Evolutionary conservation across 495 filamentous ascomycete species (phyloP), one percentile per base, ranked within the genome.

Genomic region (Cercophora newfieldiana): DNA sequence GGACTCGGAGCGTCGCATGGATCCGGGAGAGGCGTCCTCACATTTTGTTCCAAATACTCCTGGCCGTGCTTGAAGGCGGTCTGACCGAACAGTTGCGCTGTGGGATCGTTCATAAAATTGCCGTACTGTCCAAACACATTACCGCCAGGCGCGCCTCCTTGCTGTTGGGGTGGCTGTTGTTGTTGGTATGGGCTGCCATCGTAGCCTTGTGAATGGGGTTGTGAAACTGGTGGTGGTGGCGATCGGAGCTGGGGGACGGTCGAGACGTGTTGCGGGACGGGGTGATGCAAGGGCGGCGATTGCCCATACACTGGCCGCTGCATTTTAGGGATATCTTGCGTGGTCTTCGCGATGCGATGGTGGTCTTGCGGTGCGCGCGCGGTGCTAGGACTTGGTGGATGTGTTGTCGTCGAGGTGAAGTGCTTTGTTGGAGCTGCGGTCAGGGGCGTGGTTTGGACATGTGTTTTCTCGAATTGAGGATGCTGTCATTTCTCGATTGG

Each of bases 211-310:
- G 87, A 85, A 61, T 90, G 87, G 53, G 90, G 88, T 76, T 93
- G 92, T 33, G 91, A 77, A 19, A 76, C 81, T 1, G 91, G 94
- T 50, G 92, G 95, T 31, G 95, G 95, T 37, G 95, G 95, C 61
- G 95, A 98, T 81, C 96, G 90, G 78, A 99, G 90, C 81, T 97
- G 94, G n/a, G 95, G 95, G 56, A 99, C 96, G 57, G 94, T 96
- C 69, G 96, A 97, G 63, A 98, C 94, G 85, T 98, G 96, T 74
- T 98, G 96, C 53, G 96, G 96, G 53, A 98, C 94, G 28, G 95
- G 95, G 77, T 99, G 95, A 80, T 99, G 95, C 66, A 99, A 89
- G 49, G 95, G 96, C 72, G 95, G 95, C 68, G 95, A 97, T 70
- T 92, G 90, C 63, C 91, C 88, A 80, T 93, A 96, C 55, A 85